Conservation (phyloP, 2,329 filamentous ascomycete genomes). For the Xylaria sp. region DNA sequence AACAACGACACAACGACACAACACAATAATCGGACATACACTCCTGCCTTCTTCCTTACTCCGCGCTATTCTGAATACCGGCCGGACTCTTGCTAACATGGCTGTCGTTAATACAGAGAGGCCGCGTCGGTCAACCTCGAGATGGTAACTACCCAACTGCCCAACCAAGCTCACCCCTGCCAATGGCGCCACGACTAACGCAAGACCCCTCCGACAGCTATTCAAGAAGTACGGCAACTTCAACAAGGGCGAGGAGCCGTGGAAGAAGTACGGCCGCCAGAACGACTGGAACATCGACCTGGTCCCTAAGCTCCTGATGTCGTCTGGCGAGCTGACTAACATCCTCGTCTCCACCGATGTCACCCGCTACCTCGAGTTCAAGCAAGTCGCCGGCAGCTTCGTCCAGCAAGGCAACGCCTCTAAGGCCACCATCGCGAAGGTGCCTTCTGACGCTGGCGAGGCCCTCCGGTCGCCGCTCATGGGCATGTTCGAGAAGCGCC, state of each 20-base stretch:
- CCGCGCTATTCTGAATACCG: slow-evolving; percentile 30
- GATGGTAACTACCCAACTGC: slow-evolving; percentile 60
- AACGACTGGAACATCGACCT: slow-evolving; percentile 99
- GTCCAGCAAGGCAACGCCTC: slow-evolving; percentile 84
- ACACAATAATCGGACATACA: too few relatives aligned
- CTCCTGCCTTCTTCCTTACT: slow-evolving; percentile 11
- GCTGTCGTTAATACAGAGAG: slow-evolving; percentile 62
- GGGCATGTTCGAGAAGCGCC: slow-evolving; percentile 96
- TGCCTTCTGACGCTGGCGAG: slow-evolving; percentile 89
- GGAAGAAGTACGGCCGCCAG: slow-evolving; percentile 94
- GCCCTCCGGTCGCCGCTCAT: slow-evolving; percentile 91
- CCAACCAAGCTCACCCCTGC: slow-evolving; percentile 4
- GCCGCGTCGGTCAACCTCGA: slow-evolving; percentile 97
- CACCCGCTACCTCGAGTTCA: slow-evolving; percentile 87
- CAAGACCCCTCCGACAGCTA: slow-evolving; percentile 48
- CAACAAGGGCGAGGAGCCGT: slow-evolving; percentile 78
- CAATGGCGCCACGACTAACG: slow-evolving; percentile 13
- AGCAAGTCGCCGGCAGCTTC: slow-evolving; percentile 92
- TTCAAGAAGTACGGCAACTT: slow-evolving; percentile 97
- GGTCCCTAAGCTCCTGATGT: slow-evolving; percentile 98
- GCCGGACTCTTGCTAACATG: slow-evolving; percentile 20
- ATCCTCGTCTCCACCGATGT: slow-evolving; percentile 96
- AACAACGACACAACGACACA: too few relatives aligned
- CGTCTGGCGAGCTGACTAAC: slow-evolving; percentile 96
- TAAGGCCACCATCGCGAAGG: slow-evolving; percentile 93